Percentiles rank a stretch among this genome's conserved stretches.
Evolutionary conservation across 148 eudicot species (phyloP).

Genomic region (Bassia scoparia): DNA sequence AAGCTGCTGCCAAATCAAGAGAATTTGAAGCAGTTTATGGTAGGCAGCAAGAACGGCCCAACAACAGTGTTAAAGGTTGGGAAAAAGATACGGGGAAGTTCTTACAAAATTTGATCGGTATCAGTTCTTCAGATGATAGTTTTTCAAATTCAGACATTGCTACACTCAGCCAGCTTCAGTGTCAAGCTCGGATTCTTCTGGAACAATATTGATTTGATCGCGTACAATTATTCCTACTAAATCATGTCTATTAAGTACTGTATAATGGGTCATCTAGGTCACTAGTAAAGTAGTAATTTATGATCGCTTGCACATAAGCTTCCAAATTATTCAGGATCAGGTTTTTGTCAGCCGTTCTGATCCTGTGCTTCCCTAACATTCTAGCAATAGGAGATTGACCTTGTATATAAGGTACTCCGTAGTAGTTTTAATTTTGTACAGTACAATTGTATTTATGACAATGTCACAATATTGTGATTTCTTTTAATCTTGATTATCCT

Average conservation of each 20-base stretch:
- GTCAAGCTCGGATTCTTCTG: conserved; percentile 51
- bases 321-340: conserved; percentile 13
- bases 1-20: conserved; percentile 72
- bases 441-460: background rate
- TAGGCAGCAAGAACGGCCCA: conserved; percentile 16
- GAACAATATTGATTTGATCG: conserved; percentile 35
- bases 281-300: background rate
- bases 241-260: background rate
- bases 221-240: background rate
- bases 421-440: conserved; percentile 5
- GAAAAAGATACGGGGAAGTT: background rate
- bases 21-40: conserved; percentile 81
- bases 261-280: background rate
- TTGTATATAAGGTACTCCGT: background rate
- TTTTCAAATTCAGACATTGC: conserved; percentile 21
- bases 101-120: conserved; percentile 34
- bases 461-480: background rate
- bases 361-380: background rate
- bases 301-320: conserved; percentile 17
- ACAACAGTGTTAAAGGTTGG: too few relatives aligned
- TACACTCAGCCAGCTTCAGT: conserved; percentile 53
- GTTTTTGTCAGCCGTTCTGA: conserved; percentile 20
- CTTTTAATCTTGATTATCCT: too few relatives aligned
- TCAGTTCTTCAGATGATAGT: conserved; percentile 19
- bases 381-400: background rate